Conservation (phyloP, 306 rosid genomes). For the Hippophae gyantsensis region DNA sequence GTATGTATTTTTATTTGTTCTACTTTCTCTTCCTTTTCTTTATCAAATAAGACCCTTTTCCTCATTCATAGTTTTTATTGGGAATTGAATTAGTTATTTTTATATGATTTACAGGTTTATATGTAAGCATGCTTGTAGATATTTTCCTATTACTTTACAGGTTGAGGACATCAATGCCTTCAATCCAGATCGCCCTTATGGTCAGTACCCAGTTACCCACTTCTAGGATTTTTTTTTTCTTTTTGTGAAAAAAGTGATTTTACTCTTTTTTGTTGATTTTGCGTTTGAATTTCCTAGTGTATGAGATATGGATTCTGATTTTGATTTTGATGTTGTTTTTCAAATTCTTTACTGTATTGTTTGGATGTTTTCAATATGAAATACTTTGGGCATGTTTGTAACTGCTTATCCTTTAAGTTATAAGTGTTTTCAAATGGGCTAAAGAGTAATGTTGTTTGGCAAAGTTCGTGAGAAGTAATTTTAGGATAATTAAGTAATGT, state of each 20-base stretch:
- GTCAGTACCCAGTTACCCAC: slow-evolving; percentile 6
- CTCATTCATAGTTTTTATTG: not conserved
- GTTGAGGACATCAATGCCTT: slow-evolving; percentile 74
- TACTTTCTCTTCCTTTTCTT: not conserved
- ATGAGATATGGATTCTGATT: no score
- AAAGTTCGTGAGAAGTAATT: no score
- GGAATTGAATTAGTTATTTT: not conserved
- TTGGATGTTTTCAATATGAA: no score
- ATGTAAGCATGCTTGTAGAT: slow-evolving; percentile 55
- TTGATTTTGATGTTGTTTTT: no score
- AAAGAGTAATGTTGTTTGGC: no score
- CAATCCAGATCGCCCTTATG: slow-evolving; percentile 67
- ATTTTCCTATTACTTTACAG: slow-evolving; percentile 68
- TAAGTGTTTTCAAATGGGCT: no score
- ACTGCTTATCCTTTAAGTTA: no score
- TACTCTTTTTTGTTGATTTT: not conserved
- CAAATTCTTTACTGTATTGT: no score
- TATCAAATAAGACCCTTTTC: not conserved
- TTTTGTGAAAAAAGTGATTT: no score
- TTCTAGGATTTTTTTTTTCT: not conserved
- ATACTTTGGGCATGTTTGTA: no score
- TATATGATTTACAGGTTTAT: slow-evolving; percentile 41
- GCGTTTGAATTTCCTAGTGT: no score
- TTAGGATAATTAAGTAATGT: no score
- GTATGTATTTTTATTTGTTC: slow-evolving; percentile 13